Conservation (phyloP, 192 early-diverging fungal genomes). For the Coemansia furcata region DNA sequence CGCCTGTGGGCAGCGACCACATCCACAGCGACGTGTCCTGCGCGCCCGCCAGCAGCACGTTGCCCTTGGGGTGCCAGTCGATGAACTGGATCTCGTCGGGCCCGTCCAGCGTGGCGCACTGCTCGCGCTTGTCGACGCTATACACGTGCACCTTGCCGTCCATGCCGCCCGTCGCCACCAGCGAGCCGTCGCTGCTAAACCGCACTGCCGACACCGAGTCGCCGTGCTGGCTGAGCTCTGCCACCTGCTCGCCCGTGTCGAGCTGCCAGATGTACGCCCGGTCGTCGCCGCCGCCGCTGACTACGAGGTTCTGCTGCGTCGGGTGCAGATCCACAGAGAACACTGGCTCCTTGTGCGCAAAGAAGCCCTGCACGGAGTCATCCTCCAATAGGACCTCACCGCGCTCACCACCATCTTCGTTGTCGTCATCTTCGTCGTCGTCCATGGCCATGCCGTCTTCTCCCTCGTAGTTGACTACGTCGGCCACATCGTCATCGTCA, state of each 20-base stretch:
- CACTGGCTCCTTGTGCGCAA: slow-evolving; percentile 86
- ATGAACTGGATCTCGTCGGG: slow-evolving; percentile 93
- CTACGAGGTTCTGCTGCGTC: slow-evolving; percentile 60
- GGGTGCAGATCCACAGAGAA: slow-evolving; percentile 84
- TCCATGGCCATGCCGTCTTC: slow-evolving; percentile 30
- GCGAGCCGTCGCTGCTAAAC: slow-evolving; percentile 82
- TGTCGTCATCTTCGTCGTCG: slow-evolving; percentile 55
- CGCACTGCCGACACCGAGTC: slow-evolving; percentile 84
- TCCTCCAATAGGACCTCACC: slow-evolving; percentile 55
- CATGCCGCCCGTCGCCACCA: slow-evolving; percentile 92
- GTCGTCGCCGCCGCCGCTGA: slow-evolving; percentile 92
- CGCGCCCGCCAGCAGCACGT: slow-evolving; percentile 84
- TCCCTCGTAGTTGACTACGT: slow-evolving; percentile 56
- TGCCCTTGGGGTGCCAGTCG: slow-evolving; percentile 94
- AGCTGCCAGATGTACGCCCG: slow-evolving; percentile 82
- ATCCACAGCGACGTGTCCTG: slow-evolving; percentile 93
- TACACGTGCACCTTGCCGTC: slow-evolving; percentile 82
- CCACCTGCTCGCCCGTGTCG: slow-evolving; percentile 77
- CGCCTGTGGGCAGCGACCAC: slow-evolving; percentile 87
- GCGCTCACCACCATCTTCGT: slow-evolving; percentile 12
- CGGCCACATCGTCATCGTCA: slow-evolving; percentile 46
- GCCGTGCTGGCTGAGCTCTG: slow-evolving; percentile 67
- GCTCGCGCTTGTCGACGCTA: slow-evolving; percentile 4
- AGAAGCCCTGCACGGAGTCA: slow-evolving; percentile 91
- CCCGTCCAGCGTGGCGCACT: slow-evolving; percentile 68